These are phyloP conservation scores for Botryobasidium botryosum DNA, from an alignment of 768 basidiomycete species.

Conservation along the genomic window DNA sequence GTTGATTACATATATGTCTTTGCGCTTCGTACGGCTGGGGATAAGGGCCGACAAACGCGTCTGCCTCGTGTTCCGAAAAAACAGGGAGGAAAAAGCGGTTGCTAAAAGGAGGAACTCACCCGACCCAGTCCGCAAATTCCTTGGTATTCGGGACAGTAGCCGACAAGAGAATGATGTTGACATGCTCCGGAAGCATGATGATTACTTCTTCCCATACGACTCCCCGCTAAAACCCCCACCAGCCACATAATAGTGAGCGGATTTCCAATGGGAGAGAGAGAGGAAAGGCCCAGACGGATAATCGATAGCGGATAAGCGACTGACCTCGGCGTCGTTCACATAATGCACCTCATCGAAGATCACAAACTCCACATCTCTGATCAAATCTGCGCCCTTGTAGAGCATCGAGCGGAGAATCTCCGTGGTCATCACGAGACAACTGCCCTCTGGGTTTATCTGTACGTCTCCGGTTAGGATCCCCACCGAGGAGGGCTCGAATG, in stretches of 20 bases:
- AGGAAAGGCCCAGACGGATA: slow-evolving; percentile 13
- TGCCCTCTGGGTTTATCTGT: slow-evolving; percentile 92
- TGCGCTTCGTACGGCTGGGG: slow-evolving; percentile 88
- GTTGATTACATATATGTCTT: slow-evolving; percentile 97
- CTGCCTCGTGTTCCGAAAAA: background rate
- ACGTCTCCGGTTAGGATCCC: slow-evolving; percentile 98
- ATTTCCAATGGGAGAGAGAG: background rate
- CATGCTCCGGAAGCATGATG: slow-evolving; percentile 98
- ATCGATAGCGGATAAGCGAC: slow-evolving; percentile 6
- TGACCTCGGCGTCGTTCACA: slow-evolving; percentile 94
- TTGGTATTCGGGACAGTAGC: slow-evolving; percentile 97
- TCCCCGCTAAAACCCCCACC: slow-evolving; percentile 44
- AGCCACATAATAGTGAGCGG: background rate
- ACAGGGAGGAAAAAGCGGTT: background rate
- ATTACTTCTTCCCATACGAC: slow-evolving; percentile 99
- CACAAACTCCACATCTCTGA: slow-evolving; percentile 97
- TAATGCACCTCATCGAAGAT: slow-evolving; percentile 99
- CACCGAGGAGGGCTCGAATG: slow-evolving; percentile 78
- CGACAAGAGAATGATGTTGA: slow-evolving; percentile 91
- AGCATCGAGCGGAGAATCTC: slow-evolving; percentile 97
- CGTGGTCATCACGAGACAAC: slow-evolving; percentile 93
- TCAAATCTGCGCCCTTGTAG: slow-evolving; percentile 96
- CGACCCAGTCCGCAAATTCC: slow-evolving; percentile 99
- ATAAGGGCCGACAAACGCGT: background rate
- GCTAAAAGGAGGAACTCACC: slow-evolving; percentile 34